A percentile compares a stretch with the other conserved stretches of the same genome.
phyloP scores from a whole-genome alignment of 371 early-diverging fungal species.

The Mortierella sp. region DNA sequence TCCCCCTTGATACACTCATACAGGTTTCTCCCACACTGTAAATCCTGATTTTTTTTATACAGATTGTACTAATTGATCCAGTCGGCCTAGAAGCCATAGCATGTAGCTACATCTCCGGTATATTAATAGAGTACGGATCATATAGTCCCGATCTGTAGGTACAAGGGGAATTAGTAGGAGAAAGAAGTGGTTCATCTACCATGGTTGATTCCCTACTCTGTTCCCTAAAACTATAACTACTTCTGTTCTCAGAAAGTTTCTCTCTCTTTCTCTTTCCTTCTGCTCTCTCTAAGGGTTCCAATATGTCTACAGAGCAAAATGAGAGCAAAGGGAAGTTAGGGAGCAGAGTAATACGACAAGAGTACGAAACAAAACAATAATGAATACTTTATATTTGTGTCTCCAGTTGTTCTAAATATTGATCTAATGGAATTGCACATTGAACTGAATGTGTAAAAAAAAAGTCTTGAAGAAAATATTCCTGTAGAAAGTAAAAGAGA shows the following conservation, averaged over 20 bases:
- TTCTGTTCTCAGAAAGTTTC: background rate
- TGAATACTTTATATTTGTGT: no score
- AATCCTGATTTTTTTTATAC: background rate
- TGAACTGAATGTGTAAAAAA: no score
- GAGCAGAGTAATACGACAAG: no score
- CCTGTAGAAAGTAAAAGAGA: background rate
- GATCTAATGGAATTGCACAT: no score
- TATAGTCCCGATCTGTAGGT: conserved; percentile 3
- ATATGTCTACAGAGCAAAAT: no score
- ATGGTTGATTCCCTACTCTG: conserved; percentile 11
- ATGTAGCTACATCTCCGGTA: background rate
- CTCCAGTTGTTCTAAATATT: no score
- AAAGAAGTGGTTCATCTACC: background rate
- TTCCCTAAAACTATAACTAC: background rate
- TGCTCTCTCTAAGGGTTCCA: background rate
- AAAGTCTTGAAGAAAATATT: no score
- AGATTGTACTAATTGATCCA: background rate
- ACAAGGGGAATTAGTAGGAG: conserved; percentile 4
- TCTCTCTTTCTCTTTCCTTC: background rate
- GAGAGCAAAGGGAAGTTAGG: no score
- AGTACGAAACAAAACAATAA: no score
- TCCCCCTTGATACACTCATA: background rate
- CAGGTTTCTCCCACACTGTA: background rate
- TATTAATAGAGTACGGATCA: conserved; percentile 5
- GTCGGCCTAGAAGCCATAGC: background rate